Conservation (phyloP, 805 yeast species). For the Blastobotrys peoriensis region DNA sequence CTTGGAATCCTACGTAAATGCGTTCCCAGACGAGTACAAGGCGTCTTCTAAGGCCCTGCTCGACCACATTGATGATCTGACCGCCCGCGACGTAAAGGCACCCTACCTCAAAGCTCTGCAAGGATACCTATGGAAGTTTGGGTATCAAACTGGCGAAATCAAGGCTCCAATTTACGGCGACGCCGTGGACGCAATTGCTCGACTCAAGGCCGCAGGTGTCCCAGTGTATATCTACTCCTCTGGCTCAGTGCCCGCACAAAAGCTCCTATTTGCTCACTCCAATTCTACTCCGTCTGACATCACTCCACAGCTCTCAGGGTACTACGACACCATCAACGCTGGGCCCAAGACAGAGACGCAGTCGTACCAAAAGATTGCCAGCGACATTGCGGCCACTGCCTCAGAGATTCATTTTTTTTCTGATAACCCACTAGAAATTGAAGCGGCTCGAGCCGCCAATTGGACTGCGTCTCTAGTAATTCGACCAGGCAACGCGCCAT, state of each 20-base stretch:
- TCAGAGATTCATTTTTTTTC: slow-evolving; percentile 57
- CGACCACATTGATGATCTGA: slow-evolving; percentile 51
- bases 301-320: slow-evolving; percentile 51
- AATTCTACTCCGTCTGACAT: slow-evolving; percentile 42
- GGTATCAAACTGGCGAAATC: slow-evolving; percentile 71
- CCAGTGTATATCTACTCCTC: slow-evolving; percentile 75
- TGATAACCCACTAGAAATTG: slow-evolving; percentile 72
- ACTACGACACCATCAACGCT: slow-evolving; percentile 79
- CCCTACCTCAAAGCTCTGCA: slow-evolving; percentile 71
- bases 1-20: slow-evolving; percentile 30
- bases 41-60: slow-evolving; percentile 32
- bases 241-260: slow-evolving; percentile 85
- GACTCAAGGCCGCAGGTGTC: slow-evolving; percentile 1
- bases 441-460: slow-evolving; percentile 67
- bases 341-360: slow-evolving; percentile 58
- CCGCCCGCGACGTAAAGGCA: slow-evolving; percentile 66
- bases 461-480: slow-evolving; percentile 51
- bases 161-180: slow-evolving; percentile 73
- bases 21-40: slow-evolving; percentile 40
- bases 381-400: slow-evolving; percentile 32
- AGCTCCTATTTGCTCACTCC: slow-evolving; percentile 65
- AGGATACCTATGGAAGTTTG: slow-evolving; percentile 76
- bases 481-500: slow-evolving; percentile 65
- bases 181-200: slow-evolving; percentile 50
- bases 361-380: slow-evolving; percentile 56